Conservation (phyloP, 345 rosid genomes). For the Arabis alpina region DNA sequence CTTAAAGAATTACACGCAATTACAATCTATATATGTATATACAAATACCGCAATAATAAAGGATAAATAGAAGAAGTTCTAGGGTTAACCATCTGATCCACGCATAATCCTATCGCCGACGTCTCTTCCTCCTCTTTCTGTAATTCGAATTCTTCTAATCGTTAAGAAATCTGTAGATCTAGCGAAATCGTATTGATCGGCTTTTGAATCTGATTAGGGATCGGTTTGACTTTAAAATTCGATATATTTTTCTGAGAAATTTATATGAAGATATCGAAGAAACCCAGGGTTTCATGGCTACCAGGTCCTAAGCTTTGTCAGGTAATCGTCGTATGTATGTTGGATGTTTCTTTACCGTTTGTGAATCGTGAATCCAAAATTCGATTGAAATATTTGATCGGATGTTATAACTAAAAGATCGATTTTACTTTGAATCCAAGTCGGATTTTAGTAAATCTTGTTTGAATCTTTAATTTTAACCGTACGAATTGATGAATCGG, state of each 20-base stretch:
- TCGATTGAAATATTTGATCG: not conserved
- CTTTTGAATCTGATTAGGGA: slow-evolving; percentile 23
- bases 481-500: not conserved
- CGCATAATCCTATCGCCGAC: slow-evolving; percentile 20
- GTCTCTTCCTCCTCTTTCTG: not conserved
- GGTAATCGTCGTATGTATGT: slow-evolving; percentile 40
- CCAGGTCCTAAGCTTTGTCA: slow-evolving; percentile 58
- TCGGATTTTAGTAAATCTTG: not conserved
- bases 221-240: not conserved
- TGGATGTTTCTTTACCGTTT: not conserved
- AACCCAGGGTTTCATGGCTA: slow-evolving; percentile 67
- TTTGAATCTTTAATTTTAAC: not conserved
- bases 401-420: no score
- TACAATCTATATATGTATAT: no score
- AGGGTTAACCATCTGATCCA: slow-evolving; percentile 25
- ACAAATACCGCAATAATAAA: no score
- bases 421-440: not conserved
- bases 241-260: slow-evolving; percentile 18
- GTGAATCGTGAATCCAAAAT: not conserved
- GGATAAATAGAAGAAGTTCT: not conserved
- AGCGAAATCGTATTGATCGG: slow-evolving; percentile 11
- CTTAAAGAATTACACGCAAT: not conserved
- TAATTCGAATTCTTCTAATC: slow-evolving; percentile 5
- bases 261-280: slow-evolving; percentile 56
- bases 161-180: slow-evolving; percentile 28